These are phyloP conservation scores for Apophysomyces sp. DNA, from an alignment of 371 early-diverging fungal species.

Conservation along the genomic window DNA sequence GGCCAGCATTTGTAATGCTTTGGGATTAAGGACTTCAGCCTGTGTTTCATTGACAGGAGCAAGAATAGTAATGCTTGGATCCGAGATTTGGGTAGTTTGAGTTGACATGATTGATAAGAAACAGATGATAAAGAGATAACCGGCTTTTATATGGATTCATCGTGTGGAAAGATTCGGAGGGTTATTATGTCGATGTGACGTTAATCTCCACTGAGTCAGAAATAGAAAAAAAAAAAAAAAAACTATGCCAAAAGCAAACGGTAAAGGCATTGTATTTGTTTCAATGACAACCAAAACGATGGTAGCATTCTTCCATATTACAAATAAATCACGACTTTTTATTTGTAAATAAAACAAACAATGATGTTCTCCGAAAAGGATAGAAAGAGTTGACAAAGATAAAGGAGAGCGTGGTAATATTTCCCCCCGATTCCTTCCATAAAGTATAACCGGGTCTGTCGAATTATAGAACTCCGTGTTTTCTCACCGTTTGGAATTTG, in stretches of 20 bases:
- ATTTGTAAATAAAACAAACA: too few species aligned
- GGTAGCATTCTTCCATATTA: too few species aligned
- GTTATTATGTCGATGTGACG: neutral
- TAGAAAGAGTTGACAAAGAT: neutral
- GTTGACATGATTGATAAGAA: constrained; percentile 13
- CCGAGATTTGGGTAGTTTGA: constrained; percentile 24
- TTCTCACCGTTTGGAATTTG: neutral
- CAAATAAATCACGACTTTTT: too few species aligned
- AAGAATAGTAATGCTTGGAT: constrained; percentile 67
- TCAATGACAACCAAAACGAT: too few species aligned
- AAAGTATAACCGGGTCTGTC: neutral
- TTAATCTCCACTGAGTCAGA: too few species aligned
- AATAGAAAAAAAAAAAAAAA: too few species aligned
- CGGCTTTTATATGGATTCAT: neutral
- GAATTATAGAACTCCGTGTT: neutral
- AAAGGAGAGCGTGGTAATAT: neutral
- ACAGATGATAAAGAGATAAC: neutral
- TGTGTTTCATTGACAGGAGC: constrained; percentile 61
- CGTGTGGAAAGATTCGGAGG: neutral
- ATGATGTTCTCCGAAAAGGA: too few species aligned
- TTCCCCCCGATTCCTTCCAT: neutral
- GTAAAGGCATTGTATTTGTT: too few species aligned
- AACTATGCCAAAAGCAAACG: too few species aligned
- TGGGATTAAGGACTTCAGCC: constrained; percentile 72
- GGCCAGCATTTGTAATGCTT: constrained; percentile 83